phyloP scores from a whole-genome alignment of 306 rosid genomes.

The Lagenaria siceraria region DNA sequence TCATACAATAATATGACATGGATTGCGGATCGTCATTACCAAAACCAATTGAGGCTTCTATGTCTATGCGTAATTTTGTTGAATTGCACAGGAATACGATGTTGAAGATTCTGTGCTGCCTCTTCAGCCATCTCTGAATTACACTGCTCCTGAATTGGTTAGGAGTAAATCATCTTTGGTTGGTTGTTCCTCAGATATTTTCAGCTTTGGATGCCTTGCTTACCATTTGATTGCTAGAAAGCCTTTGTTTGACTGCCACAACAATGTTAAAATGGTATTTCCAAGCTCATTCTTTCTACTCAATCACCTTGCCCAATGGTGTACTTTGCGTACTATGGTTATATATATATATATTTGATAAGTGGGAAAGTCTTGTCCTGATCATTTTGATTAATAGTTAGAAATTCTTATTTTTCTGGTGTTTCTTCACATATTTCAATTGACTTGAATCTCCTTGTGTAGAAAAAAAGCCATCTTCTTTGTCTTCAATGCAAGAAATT shows the following conservation, averaged over 20 bases:
- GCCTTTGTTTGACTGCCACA: conserved; percentile 80
- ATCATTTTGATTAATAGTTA: background rate
- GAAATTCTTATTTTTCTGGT: background rate
- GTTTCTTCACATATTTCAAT: background rate
- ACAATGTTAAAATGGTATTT: conserved; percentile 88
- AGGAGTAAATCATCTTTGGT: conserved; percentile 39
- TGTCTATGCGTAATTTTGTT: background rate
- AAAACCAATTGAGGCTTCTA: background rate
- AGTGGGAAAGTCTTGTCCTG: background rate
- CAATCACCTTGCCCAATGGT: background rate
- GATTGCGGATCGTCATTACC: background rate
- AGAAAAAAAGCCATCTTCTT: background rate
- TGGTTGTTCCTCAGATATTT: conserved; percentile 71
- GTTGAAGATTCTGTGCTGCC: conserved; percentile 89
- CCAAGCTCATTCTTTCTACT: background rate
- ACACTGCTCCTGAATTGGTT: conserved; percentile 93
- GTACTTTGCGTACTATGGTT: background rate
- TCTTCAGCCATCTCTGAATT: conserved; percentile 81
- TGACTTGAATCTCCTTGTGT: background rate
- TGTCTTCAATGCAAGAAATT: background rate
- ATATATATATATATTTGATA: background rate
- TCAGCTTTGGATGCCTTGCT: conserved; percentile 94
- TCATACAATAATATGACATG: background rate
- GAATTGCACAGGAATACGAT: conserved; percentile 73
- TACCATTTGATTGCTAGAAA: conserved; percentile 82